phyloP scores from a whole-genome alignment of 306 rosid genomes.

The Pachyrhizus erosus region DNA sequence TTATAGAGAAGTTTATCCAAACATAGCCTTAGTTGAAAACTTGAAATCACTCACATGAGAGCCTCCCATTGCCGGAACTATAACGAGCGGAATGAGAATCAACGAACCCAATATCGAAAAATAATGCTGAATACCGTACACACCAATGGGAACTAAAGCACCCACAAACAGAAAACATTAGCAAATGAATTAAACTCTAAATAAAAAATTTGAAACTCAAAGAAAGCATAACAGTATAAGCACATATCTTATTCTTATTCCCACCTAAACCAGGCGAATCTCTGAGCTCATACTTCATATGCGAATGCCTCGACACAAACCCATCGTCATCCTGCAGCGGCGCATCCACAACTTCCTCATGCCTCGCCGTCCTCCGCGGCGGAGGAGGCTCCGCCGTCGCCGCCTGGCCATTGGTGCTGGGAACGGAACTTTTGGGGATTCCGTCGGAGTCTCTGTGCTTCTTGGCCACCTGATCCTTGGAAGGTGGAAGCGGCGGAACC shows the following conservation, averaged over 20 bases:
- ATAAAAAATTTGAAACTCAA: slow-evolving; percentile 19
- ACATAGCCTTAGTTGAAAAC: not conserved
- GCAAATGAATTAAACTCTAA: not conserved
- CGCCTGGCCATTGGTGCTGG: slow-evolving; percentile 47
- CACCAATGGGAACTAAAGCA: slow-evolving; percentile 80
- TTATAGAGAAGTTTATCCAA: not conserved
- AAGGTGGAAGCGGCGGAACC: slow-evolving; percentile 42
- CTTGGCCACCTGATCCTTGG: slow-evolving; percentile 60
- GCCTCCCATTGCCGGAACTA: slow-evolving; percentile 99
- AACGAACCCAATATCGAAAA: slow-evolving; percentile 92
- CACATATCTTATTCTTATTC: not conserved
- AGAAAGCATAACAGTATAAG: not conserved
- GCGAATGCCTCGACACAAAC: slow-evolving; percentile 66
- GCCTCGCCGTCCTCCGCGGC: slow-evolving; percentile 53
- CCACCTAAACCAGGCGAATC: slow-evolving; percentile 94
- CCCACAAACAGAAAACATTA: slow-evolving; percentile 11
- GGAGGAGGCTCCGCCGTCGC: slow-evolving; percentile 17
- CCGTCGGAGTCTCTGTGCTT: slow-evolving; percentile 83
- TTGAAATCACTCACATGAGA: slow-evolving; percentile 66
- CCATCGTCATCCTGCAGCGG: slow-evolving; percentile 79
- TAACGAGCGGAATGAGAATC: slow-evolving; percentile 87
- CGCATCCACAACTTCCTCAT: slow-evolving; percentile 64
- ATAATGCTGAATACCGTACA: slow-evolving; percentile 91
- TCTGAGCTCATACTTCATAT: slow-evolving; percentile 91
- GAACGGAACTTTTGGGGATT: slow-evolving; percentile 48